Evolutionary conservation across 2,329 filamentous ascomycete species (phyloP).

Genomic region (Cercospora sojina): DNA sequence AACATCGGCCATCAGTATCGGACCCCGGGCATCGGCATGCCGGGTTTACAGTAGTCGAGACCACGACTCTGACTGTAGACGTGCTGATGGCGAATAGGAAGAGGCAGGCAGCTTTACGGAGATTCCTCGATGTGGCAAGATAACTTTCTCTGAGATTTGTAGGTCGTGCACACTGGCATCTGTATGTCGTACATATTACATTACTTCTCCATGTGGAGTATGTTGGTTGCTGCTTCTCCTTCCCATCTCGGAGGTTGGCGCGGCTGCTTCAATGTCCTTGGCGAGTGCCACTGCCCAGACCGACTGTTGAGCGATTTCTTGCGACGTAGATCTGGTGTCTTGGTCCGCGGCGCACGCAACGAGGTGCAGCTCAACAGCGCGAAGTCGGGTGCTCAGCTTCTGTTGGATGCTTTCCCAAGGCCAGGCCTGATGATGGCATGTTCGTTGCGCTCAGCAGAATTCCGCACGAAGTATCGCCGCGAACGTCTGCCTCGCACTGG

Average conservation of each 20-base stretch:
- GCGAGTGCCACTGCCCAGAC: background rate
- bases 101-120: background rate
- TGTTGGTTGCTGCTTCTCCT: background rate
- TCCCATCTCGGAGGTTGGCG: background rate
- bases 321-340: background rate
- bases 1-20: background rate
- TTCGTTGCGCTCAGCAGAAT: background rate
- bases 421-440: background rate
- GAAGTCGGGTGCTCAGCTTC: background rate
- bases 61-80: background rate
- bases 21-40: background rate
- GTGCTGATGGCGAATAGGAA: background rate
- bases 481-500: background rate
- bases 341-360: background rate
- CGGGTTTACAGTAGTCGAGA: background rate
- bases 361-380: background rate
- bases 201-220: background rate
- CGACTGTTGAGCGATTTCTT: background rate
- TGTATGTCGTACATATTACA: constrained; percentile 3
- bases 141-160: background rate
- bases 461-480: background rate
- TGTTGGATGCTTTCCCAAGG: background rate
- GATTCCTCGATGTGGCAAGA: background rate
- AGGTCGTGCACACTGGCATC: background rate
- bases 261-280: background rate